Evolutionary conservation across 495 filamentous ascomycete genomes (phyloP).

Genomic region (Daldinia decipiens): DNA sequence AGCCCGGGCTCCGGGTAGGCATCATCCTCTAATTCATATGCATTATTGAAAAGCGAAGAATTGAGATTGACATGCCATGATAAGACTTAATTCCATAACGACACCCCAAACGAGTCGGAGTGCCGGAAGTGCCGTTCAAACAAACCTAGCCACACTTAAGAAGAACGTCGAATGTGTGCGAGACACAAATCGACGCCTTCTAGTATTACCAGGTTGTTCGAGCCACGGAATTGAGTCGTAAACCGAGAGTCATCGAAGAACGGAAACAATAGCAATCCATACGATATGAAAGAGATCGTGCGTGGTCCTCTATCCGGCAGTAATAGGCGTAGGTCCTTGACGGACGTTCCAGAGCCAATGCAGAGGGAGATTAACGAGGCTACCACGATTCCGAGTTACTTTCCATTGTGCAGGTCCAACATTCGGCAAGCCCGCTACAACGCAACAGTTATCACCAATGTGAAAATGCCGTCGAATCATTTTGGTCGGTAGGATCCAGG

Average conservation of each 20-base stretch:
- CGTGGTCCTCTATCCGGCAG: slow-evolving; percentile 37
- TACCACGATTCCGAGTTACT: slow-evolving; percentile 40
- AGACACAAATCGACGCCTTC: slow-evolving; percentile 40
- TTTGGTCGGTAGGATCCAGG: slow-evolving; percentile 78
- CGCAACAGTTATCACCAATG: slow-evolving; percentile 34
- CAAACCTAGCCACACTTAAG: slow-evolving; percentile 29
- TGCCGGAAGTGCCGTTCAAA: slow-evolving; percentile 52
- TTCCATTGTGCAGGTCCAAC: slow-evolving; percentile 37
- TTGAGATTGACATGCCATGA: slow-evolving; percentile 29
- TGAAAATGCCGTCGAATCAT: slow-evolving; percentile 56
- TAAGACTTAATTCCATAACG: slow-evolving; percentile 42
- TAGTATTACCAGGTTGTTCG: slow-evolving; percentile 38
- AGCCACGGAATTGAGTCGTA: slow-evolving; percentile 49
- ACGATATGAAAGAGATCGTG: slow-evolving; percentile 49
- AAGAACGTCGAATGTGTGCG: slow-evolving; percentile 34
- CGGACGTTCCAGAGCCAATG: slow-evolving; percentile 39
- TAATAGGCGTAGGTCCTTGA: slow-evolving; percentile 42
- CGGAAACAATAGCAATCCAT: slow-evolving; percentile 51
- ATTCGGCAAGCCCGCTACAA: slow-evolving; percentile 41
- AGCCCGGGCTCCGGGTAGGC: slow-evolving; percentile 39
- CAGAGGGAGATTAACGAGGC: slow-evolving; percentile 35
- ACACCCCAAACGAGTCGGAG: slow-evolving; percentile 37
- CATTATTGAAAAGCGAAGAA: background rate
- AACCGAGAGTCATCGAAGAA: slow-evolving; percentile 53
- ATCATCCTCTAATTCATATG: slow-evolving; percentile 13